These are phyloP conservation scores for Cucurbita ficifolia DNA, from an alignment of 306 rosid genomes.

Conservation along the genomic window DNA sequence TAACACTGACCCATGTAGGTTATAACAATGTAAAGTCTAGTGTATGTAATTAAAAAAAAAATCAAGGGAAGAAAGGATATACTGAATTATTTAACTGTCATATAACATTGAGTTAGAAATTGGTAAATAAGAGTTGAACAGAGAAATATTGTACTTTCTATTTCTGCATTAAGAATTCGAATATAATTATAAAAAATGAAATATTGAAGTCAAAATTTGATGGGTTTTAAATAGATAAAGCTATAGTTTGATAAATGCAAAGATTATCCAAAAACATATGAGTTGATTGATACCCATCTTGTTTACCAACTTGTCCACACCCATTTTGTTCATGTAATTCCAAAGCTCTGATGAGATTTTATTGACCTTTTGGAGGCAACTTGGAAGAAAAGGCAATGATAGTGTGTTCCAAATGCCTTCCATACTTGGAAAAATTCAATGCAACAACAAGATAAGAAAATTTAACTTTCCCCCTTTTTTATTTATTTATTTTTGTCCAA, in stretches of 20 bases:
- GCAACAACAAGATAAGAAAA: background rate
- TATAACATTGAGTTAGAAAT: conserved; percentile 15
- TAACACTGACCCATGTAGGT: conserved; percentile 44
- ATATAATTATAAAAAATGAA: too few relatives aligned
- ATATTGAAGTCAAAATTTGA: too few relatives aligned
- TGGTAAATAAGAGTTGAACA: conserved; percentile 30
- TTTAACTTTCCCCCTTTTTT: background rate
- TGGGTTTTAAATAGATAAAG: too few relatives aligned
- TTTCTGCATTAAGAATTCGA: background rate
- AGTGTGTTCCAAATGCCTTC: background rate
- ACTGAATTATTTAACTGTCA: conserved; percentile 14
- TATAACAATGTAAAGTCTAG: conserved; percentile 30
- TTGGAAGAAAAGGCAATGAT: background rate
- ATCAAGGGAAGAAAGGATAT: conserved; percentile 30
- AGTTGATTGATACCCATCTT: background rate
- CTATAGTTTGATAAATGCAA: too few relatives aligned
- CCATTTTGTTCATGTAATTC: background rate
- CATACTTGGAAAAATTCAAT: background rate
- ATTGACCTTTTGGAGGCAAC: background rate
- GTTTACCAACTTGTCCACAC: background rate
- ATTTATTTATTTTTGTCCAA: background rate
- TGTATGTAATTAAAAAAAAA: conserved; percentile 40
- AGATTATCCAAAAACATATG: background rate
- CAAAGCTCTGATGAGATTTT: background rate
- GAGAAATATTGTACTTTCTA: conserved; percentile 9